Evolutionary conservation across 2,329 filamentous ascomycete genomes (phyloP), one percentile per base, ranked within the genome.

Genomic region (Aspergillus neoniger): DNA sequence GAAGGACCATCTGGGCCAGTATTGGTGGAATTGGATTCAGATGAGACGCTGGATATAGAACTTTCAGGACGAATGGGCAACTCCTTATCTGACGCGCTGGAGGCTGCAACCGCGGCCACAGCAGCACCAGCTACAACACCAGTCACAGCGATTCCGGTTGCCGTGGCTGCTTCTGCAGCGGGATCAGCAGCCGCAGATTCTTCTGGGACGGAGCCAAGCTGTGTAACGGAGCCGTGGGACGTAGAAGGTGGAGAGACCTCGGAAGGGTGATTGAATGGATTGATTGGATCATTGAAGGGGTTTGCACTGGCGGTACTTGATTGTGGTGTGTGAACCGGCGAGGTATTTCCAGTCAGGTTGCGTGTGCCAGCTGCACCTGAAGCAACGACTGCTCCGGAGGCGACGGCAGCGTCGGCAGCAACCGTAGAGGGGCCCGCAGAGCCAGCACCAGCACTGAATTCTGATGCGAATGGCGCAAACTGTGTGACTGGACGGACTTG

Each of bases 401-500:
- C 64, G 30, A 63, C 25, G 8, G 65, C 61, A 41, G 65, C 66
- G n/a, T 63, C 64, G 23, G 62, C 63, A 43, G 62, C 65, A 52
- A 51, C 62, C 28, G 58, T 56, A 47, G 63, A 56, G 9, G 67
- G 55, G 54, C 68, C 68, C 28, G 67, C 70, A 21, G 66, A 63
- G 58, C 74, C 66, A 59, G 68, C 63, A 59, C 64, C 74, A 76
- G 58, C 15, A 21, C 47, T 5, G 74, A 75, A 62, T 73, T 80
- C 63, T 91, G 83, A 70, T 86, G 87, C 5, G 91, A 90, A 41
- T 14, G 53, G 53, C 21, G 91, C 83, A 77, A 96, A 93, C 70
- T 95, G 88, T 43, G 91, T 94, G 52, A 95, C 85, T 2, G 92
- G 92, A 53, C 92, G 89, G 57, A 96, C 83, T 71, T 91, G 96